A percentile compares a stretch with the other conserved stretches of the same genome.
These are phyloP conservation scores for Aspergillus bombycis DNA, from an alignment of 2,329 filamentous ascomycete genomes.

Conservation along the genomic window DNA sequence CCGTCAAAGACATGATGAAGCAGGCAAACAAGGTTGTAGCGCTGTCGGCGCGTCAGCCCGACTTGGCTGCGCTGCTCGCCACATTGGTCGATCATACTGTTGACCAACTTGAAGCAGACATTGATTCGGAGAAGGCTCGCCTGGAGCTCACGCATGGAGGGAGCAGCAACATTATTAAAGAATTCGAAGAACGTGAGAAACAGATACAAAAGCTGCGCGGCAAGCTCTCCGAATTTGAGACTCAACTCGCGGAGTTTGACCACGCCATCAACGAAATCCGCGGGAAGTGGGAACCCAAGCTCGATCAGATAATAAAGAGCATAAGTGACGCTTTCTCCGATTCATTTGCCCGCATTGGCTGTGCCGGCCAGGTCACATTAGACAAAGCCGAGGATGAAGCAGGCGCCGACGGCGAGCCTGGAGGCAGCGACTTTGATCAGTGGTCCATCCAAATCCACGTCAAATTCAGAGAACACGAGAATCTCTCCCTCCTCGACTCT, in stretches of 20 bases:
- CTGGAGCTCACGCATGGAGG: slow-evolving; percentile 80
- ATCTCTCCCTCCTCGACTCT: slow-evolving; percentile 80
- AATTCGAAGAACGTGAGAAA: slow-evolving; percentile 73
- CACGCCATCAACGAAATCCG: slow-evolving; percentile 67
- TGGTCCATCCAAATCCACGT: slow-evolving; percentile 95
- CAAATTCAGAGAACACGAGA: slow-evolving; percentile 87
- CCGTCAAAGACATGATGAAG: slow-evolving; percentile 21
- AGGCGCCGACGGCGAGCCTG: slow-evolving; percentile 33
- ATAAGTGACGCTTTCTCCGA: slow-evolving; percentile 91
- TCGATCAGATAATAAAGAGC: slow-evolving; percentile 75
- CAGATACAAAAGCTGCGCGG: slow-evolving; percentile 69
- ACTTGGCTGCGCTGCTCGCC: slow-evolving; percentile 43
- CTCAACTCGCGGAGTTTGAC: slow-evolving; percentile 59
- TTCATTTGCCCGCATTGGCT: slow-evolving; percentile 93
- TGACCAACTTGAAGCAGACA: slow-evolving; percentile 71
- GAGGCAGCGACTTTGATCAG: slow-evolving; percentile 78
- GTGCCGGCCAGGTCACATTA: slow-evolving; percentile 85
- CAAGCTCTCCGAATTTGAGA: slow-evolving; percentile 60
- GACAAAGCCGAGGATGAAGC: slow-evolving; percentile 65
- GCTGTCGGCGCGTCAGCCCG: slow-evolving; percentile 22
- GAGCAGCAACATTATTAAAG: slow-evolving; percentile 72
- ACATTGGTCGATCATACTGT: slow-evolving; percentile 56
- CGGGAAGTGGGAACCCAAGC: slow-evolving; percentile 76
- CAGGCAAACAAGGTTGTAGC: slow-evolving; percentile 22
- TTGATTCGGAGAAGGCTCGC: slow-evolving; percentile 72